phyloP scores from a whole-genome alignment of 2,329 filamentous ascomycete genomes.

The Fusarium scirpi region DNA sequence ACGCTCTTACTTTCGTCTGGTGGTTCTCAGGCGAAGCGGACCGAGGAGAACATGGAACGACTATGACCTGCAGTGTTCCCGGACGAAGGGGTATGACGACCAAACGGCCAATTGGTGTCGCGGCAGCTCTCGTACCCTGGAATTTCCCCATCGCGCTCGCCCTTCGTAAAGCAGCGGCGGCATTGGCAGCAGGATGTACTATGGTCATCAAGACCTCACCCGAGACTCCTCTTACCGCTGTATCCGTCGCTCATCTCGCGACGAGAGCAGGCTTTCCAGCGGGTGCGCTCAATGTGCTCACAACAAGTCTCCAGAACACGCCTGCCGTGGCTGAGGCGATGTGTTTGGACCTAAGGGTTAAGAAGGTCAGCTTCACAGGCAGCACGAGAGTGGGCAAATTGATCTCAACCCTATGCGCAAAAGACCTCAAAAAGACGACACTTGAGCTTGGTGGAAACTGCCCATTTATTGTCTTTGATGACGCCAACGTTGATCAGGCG shows the following conservation, averaged over 20 bases:
- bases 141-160: slow-evolving; percentile 71
- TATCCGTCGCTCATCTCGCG: slow-evolving; percentile 75
- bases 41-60: slow-evolving; percentile 66
- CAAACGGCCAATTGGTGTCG: slow-evolving; percentile 63
- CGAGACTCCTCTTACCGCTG: slow-evolving; percentile 78
- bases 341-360: slow-evolving; percentile 58
- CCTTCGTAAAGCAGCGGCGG: slow-evolving; percentile 61
- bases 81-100: slow-evolving; percentile 71
- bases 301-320: slow-evolving; percentile 57
- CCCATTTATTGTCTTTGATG: slow-evolving; percentile 73
- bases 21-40: slow-evolving; percentile 67
- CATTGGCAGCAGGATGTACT: slow-evolving; percentile 78
- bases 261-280: slow-evolving; percentile 78
- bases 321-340: slow-evolving; percentile 58
- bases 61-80: background rate
- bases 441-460: slow-evolving; percentile 80
- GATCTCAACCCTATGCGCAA: slow-evolving; percentile 69
- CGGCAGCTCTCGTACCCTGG: slow-evolving; percentile 57
- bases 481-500: slow-evolving; percentile 61
- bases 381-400: slow-evolving; percentile 76
- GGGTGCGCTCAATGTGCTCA: slow-evolving; percentile 71
- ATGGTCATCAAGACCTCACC: slow-evolving; percentile 80
- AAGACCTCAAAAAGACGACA: slow-evolving; percentile 73
- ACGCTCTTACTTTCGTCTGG: slow-evolving; percentile 64
- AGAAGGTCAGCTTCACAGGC: slow-evolving; percentile 82